Conservation (phyloP, 2,329 filamentous ascomycete species). For the Macrophomina pseudophaseolina region DNA sequence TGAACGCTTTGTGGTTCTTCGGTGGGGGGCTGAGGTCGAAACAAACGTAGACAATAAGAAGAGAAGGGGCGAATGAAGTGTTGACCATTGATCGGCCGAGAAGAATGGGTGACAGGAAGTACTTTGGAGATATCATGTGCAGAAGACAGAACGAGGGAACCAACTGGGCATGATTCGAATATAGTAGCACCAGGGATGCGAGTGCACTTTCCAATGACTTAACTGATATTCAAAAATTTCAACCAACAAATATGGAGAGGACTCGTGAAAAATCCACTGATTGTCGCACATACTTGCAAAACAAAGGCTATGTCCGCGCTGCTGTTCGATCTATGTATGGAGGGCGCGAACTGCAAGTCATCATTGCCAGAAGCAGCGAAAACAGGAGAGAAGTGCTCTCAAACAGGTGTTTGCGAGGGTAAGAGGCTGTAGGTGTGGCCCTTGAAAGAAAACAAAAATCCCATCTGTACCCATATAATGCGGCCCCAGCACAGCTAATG, state of each 20-base stretch:
- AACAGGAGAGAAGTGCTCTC: background rate
- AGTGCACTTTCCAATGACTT: background rate
- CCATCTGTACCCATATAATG: slow-evolving; percentile 5
- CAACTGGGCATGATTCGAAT: too few relatives aligned
- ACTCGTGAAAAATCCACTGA: background rate
- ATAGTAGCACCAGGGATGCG: too few relatives aligned
- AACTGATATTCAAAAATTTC: background rate
- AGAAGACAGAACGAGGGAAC: too few relatives aligned
- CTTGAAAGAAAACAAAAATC: background rate
- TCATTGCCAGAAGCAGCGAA: background rate
- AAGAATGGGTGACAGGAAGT: too few relatives aligned
- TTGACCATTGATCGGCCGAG: too few relatives aligned
- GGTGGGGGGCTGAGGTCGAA: too few relatives aligned
- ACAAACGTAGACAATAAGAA: too few relatives aligned
- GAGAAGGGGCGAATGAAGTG: too few relatives aligned
- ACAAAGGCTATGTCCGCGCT: background rate
- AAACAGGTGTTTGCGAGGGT: background rate
- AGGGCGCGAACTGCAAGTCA: background rate
- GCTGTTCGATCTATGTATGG: background rate
- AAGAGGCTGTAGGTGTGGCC: background rate
- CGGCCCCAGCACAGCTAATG: slow-evolving; percentile 16
- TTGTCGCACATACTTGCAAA: background rate
- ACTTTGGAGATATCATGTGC: too few relatives aligned
- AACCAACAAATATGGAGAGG: background rate
- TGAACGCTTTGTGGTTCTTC: too few relatives aligned